Evolutionary conservation across 306 rosid species (phyloP), one percentile per base, ranked within the genome.

Genomic region (Mimosa bimucronata): DNA sequence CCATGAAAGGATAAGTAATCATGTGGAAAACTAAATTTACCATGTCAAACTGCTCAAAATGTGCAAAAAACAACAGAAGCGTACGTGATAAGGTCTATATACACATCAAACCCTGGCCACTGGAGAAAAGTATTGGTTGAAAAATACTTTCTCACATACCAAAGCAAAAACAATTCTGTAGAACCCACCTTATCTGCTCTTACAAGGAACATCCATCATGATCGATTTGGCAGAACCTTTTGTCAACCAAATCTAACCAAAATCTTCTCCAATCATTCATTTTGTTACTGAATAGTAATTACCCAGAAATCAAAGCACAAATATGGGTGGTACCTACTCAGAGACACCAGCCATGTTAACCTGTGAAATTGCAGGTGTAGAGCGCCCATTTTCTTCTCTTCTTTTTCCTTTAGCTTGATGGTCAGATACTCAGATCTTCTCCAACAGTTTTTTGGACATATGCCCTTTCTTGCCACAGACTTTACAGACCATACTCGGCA

Each of bases 381-480:
- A 40, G 44, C 79, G 80, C 75, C 77, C 69, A 81, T 79, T 79
- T 48, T 77, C 87, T 58, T 79, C 85, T 9, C 69, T 72, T 48
- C 53, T 76, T 52, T 0, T n/a, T 55, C 10, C 62, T 65, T 57
- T 66, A 62, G 37, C 48, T 76, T 77, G 88, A 77, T 26, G 81
- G 71, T n/a, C n/a, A n/a, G n/a, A n/a, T n/a, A n/a, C n/a, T 81
- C 85, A 66, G 38, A 74, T 77, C 80, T 87, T 83, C 86, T 76
- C 64, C 84, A 85, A 74, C 98, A 94, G 79, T n/a, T 87, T 31
- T 66, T 58, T 89, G 23, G 91, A 69, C 62, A 86, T 53, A 81
- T 94, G 98, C 50, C 98, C 98, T 69, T 66, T 88, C 83, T 77
- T 88, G 74, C 98, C 98, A 81, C 98, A 94, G 75, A 50, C 26